Evolutionary conservation across 2,329 filamentous ascomycete genomes (phyloP).

Genomic region (Arthrobotrys pseudoclavata): DNA sequence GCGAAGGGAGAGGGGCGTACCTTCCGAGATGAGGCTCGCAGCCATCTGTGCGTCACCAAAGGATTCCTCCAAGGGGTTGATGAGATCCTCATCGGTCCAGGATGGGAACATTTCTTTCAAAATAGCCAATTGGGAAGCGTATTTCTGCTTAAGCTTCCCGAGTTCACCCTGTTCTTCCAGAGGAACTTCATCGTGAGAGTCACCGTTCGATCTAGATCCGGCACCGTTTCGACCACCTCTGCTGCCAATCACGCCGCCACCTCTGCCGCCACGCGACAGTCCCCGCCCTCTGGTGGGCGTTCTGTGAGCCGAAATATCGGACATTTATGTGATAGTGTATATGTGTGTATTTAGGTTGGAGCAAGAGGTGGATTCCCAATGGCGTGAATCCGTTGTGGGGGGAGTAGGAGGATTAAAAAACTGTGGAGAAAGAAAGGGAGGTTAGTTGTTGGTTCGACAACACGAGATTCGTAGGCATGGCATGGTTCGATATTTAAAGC

Average conservation of each 20-base stretch:
- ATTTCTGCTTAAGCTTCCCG: slow-evolving; percentile 90
- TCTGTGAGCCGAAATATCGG: slow-evolving; percentile 74
- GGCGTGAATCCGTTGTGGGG: slow-evolving; percentile 40
- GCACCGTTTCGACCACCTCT: slow-evolving; percentile 78
- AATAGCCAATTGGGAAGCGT: slow-evolving; percentile 80
- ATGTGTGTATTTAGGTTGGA: slow-evolving; percentile 12
- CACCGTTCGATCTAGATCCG: slow-evolving; percentile 72
- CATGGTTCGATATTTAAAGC: slow-evolving; percentile 41
- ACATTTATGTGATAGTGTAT: slow-evolving; percentile 74
- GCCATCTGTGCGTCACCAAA: slow-evolving; percentile 81
- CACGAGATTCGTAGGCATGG: slow-evolving; percentile 35
- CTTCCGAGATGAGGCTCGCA: slow-evolving; percentile 83
- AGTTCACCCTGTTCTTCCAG: slow-evolving; percentile 85
- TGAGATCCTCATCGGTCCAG: slow-evolving; percentile 95
- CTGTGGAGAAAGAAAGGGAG: slow-evolving; percentile 43
- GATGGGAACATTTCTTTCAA: slow-evolving; percentile 94
- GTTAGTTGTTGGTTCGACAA: slow-evolving; percentile 44
- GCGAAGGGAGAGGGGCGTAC: slow-evolving; percentile 67
- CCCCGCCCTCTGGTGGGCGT: slow-evolving; percentile 82
- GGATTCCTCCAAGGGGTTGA: slow-evolving; percentile 91
- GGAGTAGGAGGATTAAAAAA: slow-evolving; percentile 21
- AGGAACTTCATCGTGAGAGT: slow-evolving; percentile 71
- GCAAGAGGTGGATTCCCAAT: slow-evolving; percentile 43
- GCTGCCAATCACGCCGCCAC: slow-evolving; percentile 74
- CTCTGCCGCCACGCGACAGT: slow-evolving; percentile 86